These are phyloP conservation scores for Myriosclerotinia curreyana DNA, from an alignment of 2,329 filamentous ascomycete genomes.

Conservation along the genomic window DNA sequence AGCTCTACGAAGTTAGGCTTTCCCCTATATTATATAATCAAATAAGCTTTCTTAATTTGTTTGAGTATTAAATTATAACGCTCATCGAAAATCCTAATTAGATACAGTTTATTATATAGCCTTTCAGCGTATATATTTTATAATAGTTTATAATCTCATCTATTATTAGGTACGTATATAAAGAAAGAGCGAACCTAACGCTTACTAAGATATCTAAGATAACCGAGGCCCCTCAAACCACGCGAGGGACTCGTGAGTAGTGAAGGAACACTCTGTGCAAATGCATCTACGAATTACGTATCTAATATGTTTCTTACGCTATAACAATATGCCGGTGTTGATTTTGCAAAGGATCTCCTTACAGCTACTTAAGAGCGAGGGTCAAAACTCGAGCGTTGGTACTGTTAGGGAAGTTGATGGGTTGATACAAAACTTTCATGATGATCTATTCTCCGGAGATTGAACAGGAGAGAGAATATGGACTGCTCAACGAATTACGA, in stretches of 20 bases:
- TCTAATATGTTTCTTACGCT: not conserved
- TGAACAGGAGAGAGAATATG: not conserved
- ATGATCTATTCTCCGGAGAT: not conserved
- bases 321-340: not conserved
- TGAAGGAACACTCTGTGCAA: not conserved
- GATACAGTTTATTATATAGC: too few relatives aligned
- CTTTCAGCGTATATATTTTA: too few relatives aligned
- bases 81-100: too few relatives aligned
- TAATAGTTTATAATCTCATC: too few relatives aligned
- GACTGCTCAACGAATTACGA: not conserved
- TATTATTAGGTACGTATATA: not conserved
- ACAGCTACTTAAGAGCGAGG: not conserved
- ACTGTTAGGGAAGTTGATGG: not conserved
- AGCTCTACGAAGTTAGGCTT: too few relatives aligned
- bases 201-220: not conserved
- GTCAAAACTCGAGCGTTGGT: slow-evolving; percentile 9
- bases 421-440: not conserved
- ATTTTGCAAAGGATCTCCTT: not conserved
- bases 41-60: too few relatives aligned
- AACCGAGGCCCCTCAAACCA: not conserved
- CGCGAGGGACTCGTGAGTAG: not conserved
- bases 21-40: too few relatives aligned
- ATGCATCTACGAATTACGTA: not conserved
- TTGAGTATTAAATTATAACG: too few relatives aligned
- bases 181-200: slow-evolving; percentile 7